These are phyloP conservation scores for Elsinoe ampelina DNA, from an alignment of 2,329 filamentous ascomycete genomes.

Conservation along the genomic window DNA sequence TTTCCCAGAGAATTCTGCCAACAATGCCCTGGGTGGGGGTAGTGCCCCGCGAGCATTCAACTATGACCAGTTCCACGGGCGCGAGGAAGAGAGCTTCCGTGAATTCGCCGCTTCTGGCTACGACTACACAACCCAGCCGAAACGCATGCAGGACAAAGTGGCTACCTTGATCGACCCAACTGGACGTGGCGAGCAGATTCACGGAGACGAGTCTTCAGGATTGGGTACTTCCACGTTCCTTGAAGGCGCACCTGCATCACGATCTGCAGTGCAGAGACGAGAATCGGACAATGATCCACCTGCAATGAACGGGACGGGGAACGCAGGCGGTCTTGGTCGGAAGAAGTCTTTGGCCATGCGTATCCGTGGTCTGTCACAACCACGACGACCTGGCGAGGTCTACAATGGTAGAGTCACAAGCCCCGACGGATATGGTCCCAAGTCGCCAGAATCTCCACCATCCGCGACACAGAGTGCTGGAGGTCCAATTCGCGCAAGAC, in stretches of 20 bases:
- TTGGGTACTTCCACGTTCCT: conserved; percentile 92
- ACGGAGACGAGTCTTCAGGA: conserved; percentile 74
- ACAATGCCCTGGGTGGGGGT: conserved; percentile 82
- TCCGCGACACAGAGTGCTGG: conserved; percentile 30
- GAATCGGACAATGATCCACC: conserved; percentile 54
- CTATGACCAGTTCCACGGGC: conserved; percentile 79
- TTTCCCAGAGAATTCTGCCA: conserved; percentile 83
- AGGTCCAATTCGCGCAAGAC: conserved; percentile 30
- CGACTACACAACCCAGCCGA: conserved; percentile 18
- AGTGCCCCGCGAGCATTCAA: conserved; percentile 61
- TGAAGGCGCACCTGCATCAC: conserved; percentile 82
- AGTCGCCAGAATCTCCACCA: conserved; percentile 17
- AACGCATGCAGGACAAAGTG: conserved; percentile 18
- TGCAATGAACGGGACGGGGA: conserved; percentile 29
- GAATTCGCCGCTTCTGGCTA: conserved; percentile 56
- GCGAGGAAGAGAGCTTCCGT: conserved; percentile 73
- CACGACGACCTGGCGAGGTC: conserved; percentile 47
- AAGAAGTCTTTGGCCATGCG: conserved; percentile 95
- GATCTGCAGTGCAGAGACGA: conserved; percentile 64
- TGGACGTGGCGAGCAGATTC: conserved; percentile 59
- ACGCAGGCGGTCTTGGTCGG: conserved; percentile 56
- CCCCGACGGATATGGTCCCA: conserved; percentile 40
- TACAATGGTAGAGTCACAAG: conserved; percentile 29
- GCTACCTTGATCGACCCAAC: conserved; percentile 55
- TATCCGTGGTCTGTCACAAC: conserved; percentile 72